Conservation (phyloP, 805 yeast genomes). For the Priceomyces melissophilus region DNA sequence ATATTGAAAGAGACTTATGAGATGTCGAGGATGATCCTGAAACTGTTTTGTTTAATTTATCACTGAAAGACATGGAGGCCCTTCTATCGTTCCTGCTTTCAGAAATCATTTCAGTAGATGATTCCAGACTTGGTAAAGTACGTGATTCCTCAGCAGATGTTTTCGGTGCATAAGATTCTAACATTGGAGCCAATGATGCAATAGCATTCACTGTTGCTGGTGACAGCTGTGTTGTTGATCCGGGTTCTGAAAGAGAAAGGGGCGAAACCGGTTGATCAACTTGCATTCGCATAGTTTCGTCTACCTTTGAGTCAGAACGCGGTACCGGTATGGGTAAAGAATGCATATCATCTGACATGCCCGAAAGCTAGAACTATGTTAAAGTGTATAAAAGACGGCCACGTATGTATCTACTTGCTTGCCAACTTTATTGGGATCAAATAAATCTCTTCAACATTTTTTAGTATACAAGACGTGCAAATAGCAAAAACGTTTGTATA, state of each 20-base stretch:
- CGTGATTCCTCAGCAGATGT: slow-evolving; percentile 38
- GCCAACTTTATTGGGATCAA: no score
- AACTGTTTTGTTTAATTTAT: slow-evolving; percentile 31
- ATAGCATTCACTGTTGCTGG: slow-evolving; percentile 55
- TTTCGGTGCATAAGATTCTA: slow-evolving; percentile 71
- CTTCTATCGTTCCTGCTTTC: slow-evolving; percentile 15
- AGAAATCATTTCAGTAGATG: slow-evolving; percentile 16
- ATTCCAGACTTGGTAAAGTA: slow-evolving; percentile 9
- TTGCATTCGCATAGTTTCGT: slow-evolving; percentile 8
- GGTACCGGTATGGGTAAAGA: slow-evolving; percentile 6
- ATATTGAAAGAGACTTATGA: slow-evolving; percentile 28
- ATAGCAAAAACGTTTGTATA: no score
- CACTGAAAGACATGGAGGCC: slow-evolving; percentile 14
- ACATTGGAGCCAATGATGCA: slow-evolving; percentile 76
- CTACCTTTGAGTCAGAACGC: neutral
- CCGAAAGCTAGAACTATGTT: no score
- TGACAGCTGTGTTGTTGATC: slow-evolving; percentile 17
- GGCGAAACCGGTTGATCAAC: slow-evolving; percentile 34
- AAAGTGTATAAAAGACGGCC: no score
- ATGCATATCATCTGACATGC: slow-evolving; percentile 2
- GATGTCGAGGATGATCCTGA: slow-evolving; percentile 34
- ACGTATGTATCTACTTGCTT: no score
- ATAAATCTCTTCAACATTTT: no score
- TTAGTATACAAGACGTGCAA: no score
- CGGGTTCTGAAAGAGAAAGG: slow-evolving; percentile 20